phyloP scores from a whole-genome alignment of 495 filamentous ascomycete species.

The Annulohypoxylon stygium region DNA sequence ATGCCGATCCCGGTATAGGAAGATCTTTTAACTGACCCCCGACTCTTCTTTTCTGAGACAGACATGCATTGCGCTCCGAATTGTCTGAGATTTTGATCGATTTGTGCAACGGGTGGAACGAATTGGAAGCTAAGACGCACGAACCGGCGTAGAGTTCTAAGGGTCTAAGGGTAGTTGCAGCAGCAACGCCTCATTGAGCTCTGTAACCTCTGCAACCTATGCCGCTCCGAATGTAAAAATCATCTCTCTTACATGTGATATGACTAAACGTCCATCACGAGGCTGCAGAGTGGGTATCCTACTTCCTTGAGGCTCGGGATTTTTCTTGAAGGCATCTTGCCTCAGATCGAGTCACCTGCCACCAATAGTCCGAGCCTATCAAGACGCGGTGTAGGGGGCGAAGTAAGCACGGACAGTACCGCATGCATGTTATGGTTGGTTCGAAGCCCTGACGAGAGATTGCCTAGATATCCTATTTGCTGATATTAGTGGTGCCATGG shows the following conservation, averaged over 20 bases:
- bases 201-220: neutral
- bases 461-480: conserved; percentile 29
- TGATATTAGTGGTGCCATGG: conserved; percentile 38
- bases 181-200: conserved; percentile 1
- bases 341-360: conserved; percentile 21
- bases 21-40: neutral
- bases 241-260: conserved; percentile 16
- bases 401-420: conserved; percentile 22
- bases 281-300: conserved; percentile 2
- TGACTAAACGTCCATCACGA: conserved; percentile 8
- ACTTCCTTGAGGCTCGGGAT: conserved; percentile 8
- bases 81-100: conserved; percentile 35
- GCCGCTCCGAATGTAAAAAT: neutral
- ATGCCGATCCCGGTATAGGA: conserved; percentile 5
- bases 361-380: conserved; percentile 5
- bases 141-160: conserved; percentile 5
- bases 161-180: conserved; percentile 31
- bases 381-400: conserved; percentile 3
- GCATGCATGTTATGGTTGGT: conserved; percentile 23
- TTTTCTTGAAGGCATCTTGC: conserved; percentile 10
- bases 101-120: conserved; percentile 18
- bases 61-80: conserved; percentile 28
- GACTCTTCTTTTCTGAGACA: conserved; percentile 11
- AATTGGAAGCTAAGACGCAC: conserved; percentile 23
- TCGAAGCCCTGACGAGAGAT: conserved; percentile 9